Percentiles rank a stretch among this genome's conserved stretches.
Conservation (phyloP, 129 eudicot species). For the Deinandra increscens region DNA sequence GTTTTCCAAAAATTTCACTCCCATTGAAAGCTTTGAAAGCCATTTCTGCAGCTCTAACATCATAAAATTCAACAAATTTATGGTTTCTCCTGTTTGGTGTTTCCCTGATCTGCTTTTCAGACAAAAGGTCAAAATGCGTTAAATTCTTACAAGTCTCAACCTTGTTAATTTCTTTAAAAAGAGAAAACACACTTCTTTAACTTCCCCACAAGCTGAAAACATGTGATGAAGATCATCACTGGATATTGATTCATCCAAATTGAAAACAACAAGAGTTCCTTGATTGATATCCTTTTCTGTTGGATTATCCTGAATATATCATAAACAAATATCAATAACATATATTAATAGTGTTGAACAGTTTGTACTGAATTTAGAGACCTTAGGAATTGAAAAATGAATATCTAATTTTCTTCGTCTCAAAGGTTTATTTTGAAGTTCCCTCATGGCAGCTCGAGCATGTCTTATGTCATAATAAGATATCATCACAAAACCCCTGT, state of each 20-base stretch:
- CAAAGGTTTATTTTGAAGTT: slow-evolving; percentile 77
- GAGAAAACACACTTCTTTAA: slow-evolving; percentile 64
- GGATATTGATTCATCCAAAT: slow-evolving; percentile 83
- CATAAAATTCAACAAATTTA: slow-evolving; percentile 85
- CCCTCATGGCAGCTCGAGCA: slow-evolving; percentile 90
- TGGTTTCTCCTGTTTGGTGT: slow-evolving; percentile 93
- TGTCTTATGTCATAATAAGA: slow-evolving; percentile 91
- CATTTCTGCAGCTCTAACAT: slow-evolving; percentile 88
- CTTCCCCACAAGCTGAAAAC: slow-evolving; percentile 88
- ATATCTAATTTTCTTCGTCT: slow-evolving; percentile 88
- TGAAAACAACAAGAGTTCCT: slow-evolving; percentile 90
- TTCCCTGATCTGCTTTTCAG: slow-evolving; percentile 69
- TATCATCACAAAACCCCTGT: slow-evolving; percentile 95
- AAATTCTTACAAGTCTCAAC: slow-evolving; percentile 6
- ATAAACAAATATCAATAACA: slow-evolving; percentile 1
- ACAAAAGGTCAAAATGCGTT: slow-evolving; percentile 9
- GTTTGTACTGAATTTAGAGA: slow-evolving; percentile 19
- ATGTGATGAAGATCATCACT: slow-evolving; percentile 84
- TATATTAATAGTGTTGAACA: neutral
- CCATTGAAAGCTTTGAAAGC: slow-evolving; percentile 88
- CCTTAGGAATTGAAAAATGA: slow-evolving; percentile 98
- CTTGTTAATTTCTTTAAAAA: neutral
- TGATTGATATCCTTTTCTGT: slow-evolving; percentile 95
- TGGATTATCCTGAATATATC: slow-evolving; percentile 71
- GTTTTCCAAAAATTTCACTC: slow-evolving; percentile 93